Conservation (phyloP, 345 rosid species). For the Trapa bicornis region DNA sequence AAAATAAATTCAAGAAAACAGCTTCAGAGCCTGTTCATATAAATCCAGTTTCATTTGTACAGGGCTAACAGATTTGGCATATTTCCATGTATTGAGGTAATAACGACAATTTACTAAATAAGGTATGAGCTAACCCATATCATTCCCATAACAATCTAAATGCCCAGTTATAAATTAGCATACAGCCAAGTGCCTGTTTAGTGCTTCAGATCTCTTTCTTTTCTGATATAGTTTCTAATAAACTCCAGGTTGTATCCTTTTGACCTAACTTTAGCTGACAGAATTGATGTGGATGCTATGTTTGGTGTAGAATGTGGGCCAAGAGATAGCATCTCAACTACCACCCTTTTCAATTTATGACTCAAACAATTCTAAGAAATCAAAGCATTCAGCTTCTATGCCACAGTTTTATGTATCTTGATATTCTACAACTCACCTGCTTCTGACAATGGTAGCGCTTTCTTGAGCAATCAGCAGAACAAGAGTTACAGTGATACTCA, state of each 20-base stretch:
- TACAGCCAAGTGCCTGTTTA: not conserved
- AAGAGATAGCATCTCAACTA: not conserved
- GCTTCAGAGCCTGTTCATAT: not conserved
- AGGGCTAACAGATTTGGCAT: not conserved
- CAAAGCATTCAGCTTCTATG: not conserved
- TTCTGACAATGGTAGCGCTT: constrained; percentile 98
- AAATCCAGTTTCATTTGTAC: not conserved
- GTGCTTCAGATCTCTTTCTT: not conserved
- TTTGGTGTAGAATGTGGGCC: not conserved
- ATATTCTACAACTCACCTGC: constrained; percentile 45
- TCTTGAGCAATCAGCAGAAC: constrained; percentile 97
- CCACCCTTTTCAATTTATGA: not conserved
- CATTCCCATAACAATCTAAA: not conserved
- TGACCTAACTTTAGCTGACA: not conserved
- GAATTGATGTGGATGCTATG: not conserved
- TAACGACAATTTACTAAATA: not conserved
- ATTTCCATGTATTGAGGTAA: not conserved
- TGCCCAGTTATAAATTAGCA: not conserved
- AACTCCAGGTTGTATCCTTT: not conserved
- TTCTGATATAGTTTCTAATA: not conserved
- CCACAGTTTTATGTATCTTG: not conserved
- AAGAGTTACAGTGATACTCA: constrained; percentile 96
- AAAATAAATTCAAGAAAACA: not conserved
- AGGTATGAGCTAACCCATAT: not conserved
- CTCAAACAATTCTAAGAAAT: not conserved